phyloP scores from a whole-genome alignment of 2,329 filamentous ascomycete species.

The Penicillium nordicum region DNA sequence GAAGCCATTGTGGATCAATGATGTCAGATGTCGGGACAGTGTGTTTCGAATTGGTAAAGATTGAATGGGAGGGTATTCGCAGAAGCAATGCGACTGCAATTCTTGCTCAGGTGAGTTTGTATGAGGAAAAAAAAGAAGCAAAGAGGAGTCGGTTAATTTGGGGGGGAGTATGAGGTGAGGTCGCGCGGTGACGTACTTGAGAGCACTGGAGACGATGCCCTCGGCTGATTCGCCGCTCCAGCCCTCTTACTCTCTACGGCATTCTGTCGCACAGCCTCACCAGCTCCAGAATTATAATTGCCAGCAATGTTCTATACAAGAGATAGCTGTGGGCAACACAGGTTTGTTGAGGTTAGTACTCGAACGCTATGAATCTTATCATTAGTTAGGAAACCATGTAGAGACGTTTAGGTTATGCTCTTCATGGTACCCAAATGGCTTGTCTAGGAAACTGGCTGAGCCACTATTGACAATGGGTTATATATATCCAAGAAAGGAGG shows the following conservation, averaged over 20 bases:
- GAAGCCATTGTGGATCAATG: conserved; percentile 29
- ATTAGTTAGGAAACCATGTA: background rate
- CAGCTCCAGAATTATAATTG: background rate
- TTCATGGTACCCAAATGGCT: background rate
- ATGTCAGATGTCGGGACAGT: conserved; percentile 18
- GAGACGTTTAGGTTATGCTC: background rate
- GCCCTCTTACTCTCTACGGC: conserved; percentile 1
- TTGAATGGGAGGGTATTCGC: conserved; percentile 9
- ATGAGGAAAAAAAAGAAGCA: conserved; percentile 7
- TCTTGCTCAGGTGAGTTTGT: conserved; percentile 5
- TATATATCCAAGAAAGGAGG: background rate
- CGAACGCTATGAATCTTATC: background rate
- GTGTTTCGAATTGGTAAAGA: background rate
- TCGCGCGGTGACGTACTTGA: conserved; percentile 37
- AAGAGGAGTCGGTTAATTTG: conserved; percentile 15
- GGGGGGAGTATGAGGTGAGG: conserved; percentile 24
- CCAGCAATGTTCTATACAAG: background rate
- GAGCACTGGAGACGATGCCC: conserved; percentile 25
- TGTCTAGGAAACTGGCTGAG: background rate
- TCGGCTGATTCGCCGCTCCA: conserved; percentile 20
- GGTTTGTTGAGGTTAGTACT: background rate
- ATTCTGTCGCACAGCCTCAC: conserved; percentile 7
- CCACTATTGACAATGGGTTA: background rate
- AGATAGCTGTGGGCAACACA: background rate
- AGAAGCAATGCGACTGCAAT: conserved; percentile 15